These are phyloP conservation scores for Lachnellula hyalina DNA, from an alignment of 2,329 filamentous ascomycete genomes.

Conservation along the genomic window DNA sequence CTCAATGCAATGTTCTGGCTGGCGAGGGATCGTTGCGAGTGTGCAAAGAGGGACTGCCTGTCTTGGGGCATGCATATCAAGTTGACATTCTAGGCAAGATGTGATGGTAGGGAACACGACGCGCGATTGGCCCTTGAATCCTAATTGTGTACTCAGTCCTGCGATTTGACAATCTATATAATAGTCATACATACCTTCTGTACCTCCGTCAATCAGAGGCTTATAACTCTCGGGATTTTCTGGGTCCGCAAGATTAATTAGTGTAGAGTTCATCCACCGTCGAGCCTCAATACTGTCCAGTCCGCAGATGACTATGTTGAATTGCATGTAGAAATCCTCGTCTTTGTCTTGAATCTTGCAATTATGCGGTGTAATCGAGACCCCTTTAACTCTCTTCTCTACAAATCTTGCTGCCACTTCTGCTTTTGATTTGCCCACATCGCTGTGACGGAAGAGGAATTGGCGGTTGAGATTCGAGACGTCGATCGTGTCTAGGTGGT, in stretches of 20 bases:
- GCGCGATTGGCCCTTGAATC: conserved; percentile 94
- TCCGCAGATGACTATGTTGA: conserved; percentile 88
- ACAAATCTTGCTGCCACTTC: conserved; percentile 91
- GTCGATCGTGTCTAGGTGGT: conserved; percentile 78
- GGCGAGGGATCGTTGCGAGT: conserved; percentile 89
- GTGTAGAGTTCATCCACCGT: conserved; percentile 95
- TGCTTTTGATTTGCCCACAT: conserved; percentile 92
- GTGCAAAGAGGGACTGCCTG: conserved; percentile 96
- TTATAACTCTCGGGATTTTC: conserved; percentile 82
- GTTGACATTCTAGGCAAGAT: conserved; percentile 95
- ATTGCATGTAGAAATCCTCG: conserved; percentile 94
- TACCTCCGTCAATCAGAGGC: conserved; percentile 92
- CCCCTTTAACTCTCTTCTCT: conserved; percentile 80
- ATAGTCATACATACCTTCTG: conserved; percentile 57
- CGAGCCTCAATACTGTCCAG: conserved; percentile 95
- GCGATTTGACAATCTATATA: background rate
- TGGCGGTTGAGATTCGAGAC: conserved; percentile 97
- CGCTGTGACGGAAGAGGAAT: conserved; percentile 86
- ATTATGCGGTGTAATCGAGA: conserved; percentile 90
- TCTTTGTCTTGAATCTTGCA: conserved; percentile 96
- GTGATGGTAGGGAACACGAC: conserved; percentile 90
- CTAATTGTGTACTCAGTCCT: conserved; percentile 33
- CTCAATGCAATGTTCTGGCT: conserved; percentile 97
- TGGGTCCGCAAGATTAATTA: conserved; percentile 84
- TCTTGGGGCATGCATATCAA: conserved; percentile 97